A percentile compares a stretch with the other conserved stretches of the same genome.
Evolutionary conservation across 164 flowering plant genomes (phyloP).

Genomic region (Kingdonia uniflora): DNA sequence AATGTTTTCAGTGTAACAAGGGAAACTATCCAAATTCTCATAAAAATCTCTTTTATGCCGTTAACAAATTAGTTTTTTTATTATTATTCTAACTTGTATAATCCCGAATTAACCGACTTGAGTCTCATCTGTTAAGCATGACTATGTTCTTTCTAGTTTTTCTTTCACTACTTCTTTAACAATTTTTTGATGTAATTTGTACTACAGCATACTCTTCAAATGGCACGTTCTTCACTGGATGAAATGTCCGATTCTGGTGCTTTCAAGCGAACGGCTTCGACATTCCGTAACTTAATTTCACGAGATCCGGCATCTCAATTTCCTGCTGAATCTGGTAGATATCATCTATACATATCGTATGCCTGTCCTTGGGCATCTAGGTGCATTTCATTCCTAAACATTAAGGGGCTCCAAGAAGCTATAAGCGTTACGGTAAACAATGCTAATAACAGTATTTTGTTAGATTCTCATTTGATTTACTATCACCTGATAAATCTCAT

Average conservation of each 20-base stretch:
- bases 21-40: too few species aligned
- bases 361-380: conserved; percentile 99
- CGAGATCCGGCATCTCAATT: conserved; percentile 54
- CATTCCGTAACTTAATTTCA: conserved; percentile 69
- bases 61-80: too few species aligned
- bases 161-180: too few species aligned
- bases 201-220: conserved; percentile 29
- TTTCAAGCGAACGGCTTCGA: conserved; percentile 64
- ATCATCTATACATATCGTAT: conserved; percentile 83
- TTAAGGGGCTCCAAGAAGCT: conserved; percentile 86
- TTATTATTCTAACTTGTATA: too few species aligned
- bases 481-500: background rate
- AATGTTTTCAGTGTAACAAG: too few species aligned
- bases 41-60: too few species aligned
- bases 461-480: background rate
- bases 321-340: conserved; percentile 79
- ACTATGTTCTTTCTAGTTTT: too few species aligned
- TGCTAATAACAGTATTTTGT: background rate
- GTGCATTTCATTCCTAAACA: conserved; percentile 69
- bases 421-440: conserved; percentile 60
- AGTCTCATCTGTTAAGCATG: too few species aligned
- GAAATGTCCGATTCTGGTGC: conserved; percentile 83
- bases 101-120: too few species aligned
- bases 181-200: background rate
- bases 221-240: conserved; percentile 82